phyloP scores from a whole-genome alignment of 345 rosid species.

The Gynandropsis gynandra region DNA sequence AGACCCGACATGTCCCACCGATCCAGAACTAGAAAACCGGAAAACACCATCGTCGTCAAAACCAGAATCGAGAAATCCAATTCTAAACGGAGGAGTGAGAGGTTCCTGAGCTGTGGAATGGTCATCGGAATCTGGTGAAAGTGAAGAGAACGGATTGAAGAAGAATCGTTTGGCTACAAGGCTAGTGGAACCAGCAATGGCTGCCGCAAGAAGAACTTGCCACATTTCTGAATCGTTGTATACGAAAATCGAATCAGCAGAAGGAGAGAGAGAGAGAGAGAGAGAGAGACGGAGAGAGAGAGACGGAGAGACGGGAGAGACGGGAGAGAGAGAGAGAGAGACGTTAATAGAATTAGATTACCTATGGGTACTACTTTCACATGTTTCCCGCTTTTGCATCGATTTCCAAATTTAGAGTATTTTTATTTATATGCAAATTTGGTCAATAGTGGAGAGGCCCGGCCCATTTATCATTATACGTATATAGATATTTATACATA shows the following conservation, averaged over 20 bases:
- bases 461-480: too few relatives aligned
- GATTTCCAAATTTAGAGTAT: conserved; percentile 21
- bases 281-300: conserved; percentile 3
- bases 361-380: conserved; percentile 25
- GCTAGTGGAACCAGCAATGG: conserved; percentile 65
- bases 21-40: conserved; percentile 64
- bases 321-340: conserved; percentile 5
- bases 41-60: conserved; percentile 43
- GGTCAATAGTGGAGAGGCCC: too few relatives aligned
- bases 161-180: conserved; percentile 52
- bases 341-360: conserved; percentile 8
- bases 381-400: conserved; percentile 51
- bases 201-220: conserved; percentile 70
- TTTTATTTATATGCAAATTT: too few relatives aligned
- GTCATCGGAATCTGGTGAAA: conserved; percentile 5
- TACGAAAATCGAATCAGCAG: conserved; percentile 5
- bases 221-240: conserved; percentile 38
- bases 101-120: conserved; percentile 7
- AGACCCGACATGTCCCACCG: conserved; percentile 19
- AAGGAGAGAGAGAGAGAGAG: conserved; percentile 11
- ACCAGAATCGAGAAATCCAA: conserved; percentile 26
- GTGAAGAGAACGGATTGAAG: conserved; percentile 26
- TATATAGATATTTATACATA: too few relatives aligned
- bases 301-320: conserved; percentile 13
- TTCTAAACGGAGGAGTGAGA: conserved; percentile 12